These are phyloP conservation scores for Clonostachys rhizophaga DNA, from an alignment of 2,329 filamentous ascomycete genomes.

Conservation along the genomic window DNA sequence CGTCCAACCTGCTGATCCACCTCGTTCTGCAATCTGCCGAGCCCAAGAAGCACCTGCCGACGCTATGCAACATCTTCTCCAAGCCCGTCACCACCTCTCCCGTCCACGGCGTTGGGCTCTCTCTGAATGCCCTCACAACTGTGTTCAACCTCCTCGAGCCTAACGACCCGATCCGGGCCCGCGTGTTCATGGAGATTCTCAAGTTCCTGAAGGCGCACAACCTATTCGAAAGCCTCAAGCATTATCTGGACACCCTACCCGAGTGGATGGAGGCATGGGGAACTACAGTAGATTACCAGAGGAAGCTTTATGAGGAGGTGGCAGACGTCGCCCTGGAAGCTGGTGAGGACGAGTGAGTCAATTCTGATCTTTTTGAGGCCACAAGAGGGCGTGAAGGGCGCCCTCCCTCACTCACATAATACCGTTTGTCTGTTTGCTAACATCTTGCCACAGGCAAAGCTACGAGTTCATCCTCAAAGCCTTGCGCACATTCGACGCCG, in stretches of 20 bases:
- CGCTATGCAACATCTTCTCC: slow-evolving; percentile 84
- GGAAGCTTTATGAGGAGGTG: slow-evolving; percentile 79
- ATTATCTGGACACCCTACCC: slow-evolving; percentile 79
- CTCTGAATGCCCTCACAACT: slow-evolving; percentile 86
- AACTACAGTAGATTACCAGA: slow-evolving; percentile 73
- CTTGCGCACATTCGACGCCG: slow-evolving; percentile 53
- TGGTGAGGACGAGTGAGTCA: slow-evolving; percentile 68
- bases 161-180: slow-evolving; percentile 75
- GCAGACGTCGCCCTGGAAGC: slow-evolving; percentile 75
- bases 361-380: not conserved
- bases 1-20: slow-evolving; percentile 95
- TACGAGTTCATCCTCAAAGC: slow-evolving; percentile 66
- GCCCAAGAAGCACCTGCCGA: slow-evolving; percentile 78
- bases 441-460: slow-evolving; percentile 37
- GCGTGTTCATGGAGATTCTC: slow-evolving; percentile 86
- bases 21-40: slow-evolving; percentile 84
- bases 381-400: not conserved
- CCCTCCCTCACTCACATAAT: not conserved
- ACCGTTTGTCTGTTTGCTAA: slow-evolving; percentile 3
- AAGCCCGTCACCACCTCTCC: slow-evolving; percentile 84
- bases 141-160: slow-evolving; percentile 90
- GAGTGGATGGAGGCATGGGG: slow-evolving; percentile 82
- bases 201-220: slow-evolving; percentile 71
- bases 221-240: slow-evolving; percentile 79
- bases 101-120: slow-evolving; percentile 77